These are phyloP conservation scores for Discostella pseudostelligera DNA, from an alignment of 108 stramenopile species.

Conservation along the genomic window DNA sequence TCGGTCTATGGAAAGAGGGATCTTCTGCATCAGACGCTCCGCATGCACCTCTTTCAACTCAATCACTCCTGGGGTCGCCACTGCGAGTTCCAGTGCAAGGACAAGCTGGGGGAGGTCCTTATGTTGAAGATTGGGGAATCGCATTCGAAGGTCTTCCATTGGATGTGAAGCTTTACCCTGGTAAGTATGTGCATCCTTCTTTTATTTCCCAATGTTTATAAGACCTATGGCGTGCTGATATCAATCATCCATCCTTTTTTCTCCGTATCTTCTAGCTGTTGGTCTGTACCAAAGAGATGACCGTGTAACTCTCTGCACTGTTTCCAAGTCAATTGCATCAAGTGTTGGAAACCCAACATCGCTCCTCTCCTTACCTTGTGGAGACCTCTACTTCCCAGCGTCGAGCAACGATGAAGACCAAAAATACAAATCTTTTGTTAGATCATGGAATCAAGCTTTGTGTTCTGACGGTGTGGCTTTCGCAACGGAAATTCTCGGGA, in stretches of 20 bases:
- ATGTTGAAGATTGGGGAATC: slow-evolving; percentile 83
- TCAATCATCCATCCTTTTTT: neutral
- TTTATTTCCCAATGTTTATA: no score
- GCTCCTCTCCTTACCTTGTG: slow-evolving; percentile 40
- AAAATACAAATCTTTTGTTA: slow-evolving; percentile 21
- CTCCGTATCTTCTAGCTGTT: slow-evolving; percentile 42
- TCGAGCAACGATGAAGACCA: slow-evolving; percentile 8
- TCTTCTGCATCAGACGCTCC: slow-evolving; percentile 24
- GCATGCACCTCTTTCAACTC: slow-evolving; percentile 38
- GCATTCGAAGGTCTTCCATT: slow-evolving; percentile 87
- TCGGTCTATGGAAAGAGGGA: slow-evolving; percentile 72
- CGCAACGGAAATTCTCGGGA: slow-evolving; percentile 39
- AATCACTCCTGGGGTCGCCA: slow-evolving; percentile 42
- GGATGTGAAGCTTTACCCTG: slow-evolving; percentile 70
- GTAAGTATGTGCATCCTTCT: neutral
- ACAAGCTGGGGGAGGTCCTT: slow-evolving; percentile 35
- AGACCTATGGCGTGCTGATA: neutral
- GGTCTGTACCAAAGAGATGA: slow-evolving; percentile 87
- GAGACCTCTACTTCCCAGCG: slow-evolving; percentile 53
- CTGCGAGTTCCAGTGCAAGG: slow-evolving; percentile 18
- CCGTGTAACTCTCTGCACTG: slow-evolving; percentile 62
- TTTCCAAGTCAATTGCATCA: slow-evolving; percentile 42
- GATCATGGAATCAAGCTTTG: slow-evolving; percentile 52
- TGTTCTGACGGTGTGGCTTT: slow-evolving; percentile 60
- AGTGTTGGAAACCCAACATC: slow-evolving; percentile 15